A percentile compares a stretch with the other conserved stretches of the same genome.
These are phyloP conservation scores for Diphasiastrum complanatum DNA, from an alignment of 83 land plant species.

Conservation along the genomic window DNA sequence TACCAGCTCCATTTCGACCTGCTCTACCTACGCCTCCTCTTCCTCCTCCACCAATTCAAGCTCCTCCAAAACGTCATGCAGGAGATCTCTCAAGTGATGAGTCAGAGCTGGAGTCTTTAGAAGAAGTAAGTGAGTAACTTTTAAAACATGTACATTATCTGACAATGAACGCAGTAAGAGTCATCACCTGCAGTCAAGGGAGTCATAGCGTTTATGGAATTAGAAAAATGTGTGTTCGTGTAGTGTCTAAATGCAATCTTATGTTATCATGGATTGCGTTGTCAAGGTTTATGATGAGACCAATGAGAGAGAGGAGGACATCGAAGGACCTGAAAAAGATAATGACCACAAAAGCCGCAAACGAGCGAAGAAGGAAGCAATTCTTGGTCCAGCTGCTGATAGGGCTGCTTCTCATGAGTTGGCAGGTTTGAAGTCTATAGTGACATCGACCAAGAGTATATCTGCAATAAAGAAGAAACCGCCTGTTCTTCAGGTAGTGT, in stretches of 20 bases:
- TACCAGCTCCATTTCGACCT: conserved; percentile 94
- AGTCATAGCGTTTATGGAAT: no score
- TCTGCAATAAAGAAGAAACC: conserved; percentile 73
- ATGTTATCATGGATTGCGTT: no score
- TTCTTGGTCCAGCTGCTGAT: conserved; percentile 74
- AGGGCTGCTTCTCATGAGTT: conserved; percentile 71
- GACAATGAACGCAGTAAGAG: no score
- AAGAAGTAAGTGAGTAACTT: conserved; percentile 48
- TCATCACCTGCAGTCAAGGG: no score
- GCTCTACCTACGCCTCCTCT: conserved; percentile 88
- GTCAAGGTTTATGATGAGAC: no score
- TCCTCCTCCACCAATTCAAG: conserved; percentile 50
- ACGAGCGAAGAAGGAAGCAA: conserved; percentile 46
- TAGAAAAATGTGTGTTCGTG: no score
- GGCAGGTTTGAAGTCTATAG: conserved; percentile 69
- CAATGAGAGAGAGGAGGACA: conserved; percentile 8
- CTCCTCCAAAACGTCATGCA: conserved; percentile 19
- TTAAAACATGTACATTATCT: no score
- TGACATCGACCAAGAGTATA: conserved; percentile 55
- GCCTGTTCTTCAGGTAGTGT: conserved; percentile 72
- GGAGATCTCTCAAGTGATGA: conserved; percentile 67
- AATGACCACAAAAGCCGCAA: conserved; percentile 27
- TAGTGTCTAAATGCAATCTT: no score
- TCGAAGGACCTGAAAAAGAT: conserved; percentile 9
- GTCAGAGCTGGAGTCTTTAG: conserved; percentile 94